Conservation (phyloP, 2,329 filamentous ascomycete genomes). For the Cladosporium oxysporum region DNA sequence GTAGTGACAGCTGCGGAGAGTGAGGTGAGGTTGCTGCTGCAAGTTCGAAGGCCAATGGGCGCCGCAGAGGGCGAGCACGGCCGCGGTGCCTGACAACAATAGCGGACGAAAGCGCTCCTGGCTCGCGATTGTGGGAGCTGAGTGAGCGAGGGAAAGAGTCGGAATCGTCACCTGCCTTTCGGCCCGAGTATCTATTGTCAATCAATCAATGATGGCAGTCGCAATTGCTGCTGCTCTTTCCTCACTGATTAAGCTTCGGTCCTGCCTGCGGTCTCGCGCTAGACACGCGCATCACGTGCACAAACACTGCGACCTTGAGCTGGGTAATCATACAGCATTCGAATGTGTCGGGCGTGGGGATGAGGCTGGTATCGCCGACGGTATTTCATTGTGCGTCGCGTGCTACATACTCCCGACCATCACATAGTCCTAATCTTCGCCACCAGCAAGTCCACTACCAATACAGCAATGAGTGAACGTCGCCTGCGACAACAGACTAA, state of each 20-base stretch:
- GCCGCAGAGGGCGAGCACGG: conserved; percentile 7
- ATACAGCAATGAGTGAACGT: not conserved
- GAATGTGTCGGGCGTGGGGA: not conserved
- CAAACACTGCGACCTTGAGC: not conserved
- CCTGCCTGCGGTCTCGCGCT: not conserved
- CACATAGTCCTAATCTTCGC: not conserved
- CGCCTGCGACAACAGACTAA: not conserved
- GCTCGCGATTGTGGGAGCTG: not conserved
- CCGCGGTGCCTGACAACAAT: conserved; percentile 5
- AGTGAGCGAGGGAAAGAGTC: not conserved
- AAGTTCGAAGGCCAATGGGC: conserved; percentile 4
- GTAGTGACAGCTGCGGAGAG: not conserved
- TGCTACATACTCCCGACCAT: not conserved
- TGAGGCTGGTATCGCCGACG: not conserved
- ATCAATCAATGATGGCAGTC: not conserved
- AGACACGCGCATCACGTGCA: conserved; percentile 6
- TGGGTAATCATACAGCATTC: too few relatives aligned
- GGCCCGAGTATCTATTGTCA: not conserved
- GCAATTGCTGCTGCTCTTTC: not conserved
- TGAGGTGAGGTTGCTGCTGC: conserved; percentile 3
- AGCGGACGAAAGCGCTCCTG: not conserved
- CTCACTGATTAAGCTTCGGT: not conserved
- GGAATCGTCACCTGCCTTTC: not conserved
- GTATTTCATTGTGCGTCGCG: not conserved
- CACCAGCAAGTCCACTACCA: not conserved